phyloP scores from a whole-genome alignment of 768 basidiomycete species.

The Pisolithus albus region DNA sequence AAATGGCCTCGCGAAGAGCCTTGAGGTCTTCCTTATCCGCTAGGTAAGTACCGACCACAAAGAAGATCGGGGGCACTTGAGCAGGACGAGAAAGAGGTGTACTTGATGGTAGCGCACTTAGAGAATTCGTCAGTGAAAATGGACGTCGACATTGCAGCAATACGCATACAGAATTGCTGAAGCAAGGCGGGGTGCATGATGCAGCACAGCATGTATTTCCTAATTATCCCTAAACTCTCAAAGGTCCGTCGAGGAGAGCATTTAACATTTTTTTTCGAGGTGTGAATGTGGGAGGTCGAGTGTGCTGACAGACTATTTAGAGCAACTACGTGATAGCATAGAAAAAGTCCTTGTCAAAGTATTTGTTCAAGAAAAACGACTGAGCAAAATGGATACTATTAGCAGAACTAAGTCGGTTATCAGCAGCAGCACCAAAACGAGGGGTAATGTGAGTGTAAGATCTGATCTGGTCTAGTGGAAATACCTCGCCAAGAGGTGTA shows the following conservation, averaged over 20 bases:
- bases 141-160: too few relatives aligned
- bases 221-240: too few relatives aligned
- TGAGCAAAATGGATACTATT: slow-evolving; percentile 5
- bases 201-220: too few relatives aligned
- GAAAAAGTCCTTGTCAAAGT: slow-evolving; percentile 1
- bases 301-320: too few relatives aligned
- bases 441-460: slow-evolving; percentile 7
- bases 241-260: too few relatives aligned
- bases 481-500: background rate
- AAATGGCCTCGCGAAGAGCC: slow-evolving; percentile 69
- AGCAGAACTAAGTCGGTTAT: background rate
- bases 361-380: slow-evolving; percentile 4
- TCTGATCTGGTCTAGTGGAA: slow-evolving; percentile 6
- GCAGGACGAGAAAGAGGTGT: slow-evolving; percentile 88
- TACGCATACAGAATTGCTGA: too few relatives aligned
- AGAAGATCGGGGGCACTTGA: slow-evolving; percentile 92
- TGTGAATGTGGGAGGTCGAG: too few relatives aligned
- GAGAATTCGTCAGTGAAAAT: too few relatives aligned
- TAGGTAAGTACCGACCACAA: slow-evolving; percentile 94
- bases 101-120: slow-evolving; percentile 71
- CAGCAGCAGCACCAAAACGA: slow-evolving; percentile 2
- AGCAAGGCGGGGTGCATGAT: too few relatives aligned
- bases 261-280: too few relatives aligned
- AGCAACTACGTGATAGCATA: background rate
- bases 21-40: slow-evolving; percentile 88